Conservation (phyloP, 2,329 filamentous ascomycete species). For the Elsinoe batatas region DNA sequence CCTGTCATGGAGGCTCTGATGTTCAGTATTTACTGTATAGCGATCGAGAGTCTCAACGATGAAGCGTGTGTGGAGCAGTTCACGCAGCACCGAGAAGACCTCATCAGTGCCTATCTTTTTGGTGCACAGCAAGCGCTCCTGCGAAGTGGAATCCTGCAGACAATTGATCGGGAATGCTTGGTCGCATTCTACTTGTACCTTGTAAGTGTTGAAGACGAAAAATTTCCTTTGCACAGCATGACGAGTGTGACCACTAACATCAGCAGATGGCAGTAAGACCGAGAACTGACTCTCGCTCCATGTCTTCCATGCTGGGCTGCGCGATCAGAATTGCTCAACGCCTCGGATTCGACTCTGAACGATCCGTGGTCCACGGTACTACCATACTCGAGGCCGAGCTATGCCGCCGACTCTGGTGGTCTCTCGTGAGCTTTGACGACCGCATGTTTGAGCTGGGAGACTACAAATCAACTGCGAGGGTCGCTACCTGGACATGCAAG, state of each 20-base stretch:
- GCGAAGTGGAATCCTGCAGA: conserved; percentile 34
- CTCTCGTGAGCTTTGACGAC: conserved; percentile 57
- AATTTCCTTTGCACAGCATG: neutral
- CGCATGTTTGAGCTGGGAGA: conserved; percentile 59
- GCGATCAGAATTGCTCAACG: conserved; percentile 58
- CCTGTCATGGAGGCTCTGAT: conserved; percentile 52
- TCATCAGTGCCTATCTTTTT: conserved; percentile 35
- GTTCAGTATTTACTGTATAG: conserved; percentile 56
- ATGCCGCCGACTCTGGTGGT: conserved; percentile 65
- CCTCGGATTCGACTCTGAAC: conserved; percentile 57
- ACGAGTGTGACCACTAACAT: conserved; percentile 22
- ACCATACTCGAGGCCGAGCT: conserved; percentile 55
- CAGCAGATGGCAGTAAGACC: conserved; percentile 46
- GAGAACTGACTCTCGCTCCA: conserved; percentile 50
- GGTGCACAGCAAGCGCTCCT: conserved; percentile 39
- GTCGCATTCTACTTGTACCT: conserved; percentile 46
- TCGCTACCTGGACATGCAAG: conserved; percentile 38
- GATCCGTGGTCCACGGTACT: conserved; percentile 33
- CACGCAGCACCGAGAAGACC: conserved; percentile 28
- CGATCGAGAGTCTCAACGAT: conserved; percentile 46
- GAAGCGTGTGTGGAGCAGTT: conserved; percentile 42
- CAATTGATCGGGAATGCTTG: conserved; percentile 36
- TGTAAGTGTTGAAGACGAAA: conserved; percentile 28
- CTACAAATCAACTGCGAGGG: conserved; percentile 30
- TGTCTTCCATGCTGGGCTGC: conserved; percentile 54